Evolutionary conservation across 2,329 filamentous ascomycete genomes (phyloP).

Genomic region (Alternaria gaisen): DNA sequence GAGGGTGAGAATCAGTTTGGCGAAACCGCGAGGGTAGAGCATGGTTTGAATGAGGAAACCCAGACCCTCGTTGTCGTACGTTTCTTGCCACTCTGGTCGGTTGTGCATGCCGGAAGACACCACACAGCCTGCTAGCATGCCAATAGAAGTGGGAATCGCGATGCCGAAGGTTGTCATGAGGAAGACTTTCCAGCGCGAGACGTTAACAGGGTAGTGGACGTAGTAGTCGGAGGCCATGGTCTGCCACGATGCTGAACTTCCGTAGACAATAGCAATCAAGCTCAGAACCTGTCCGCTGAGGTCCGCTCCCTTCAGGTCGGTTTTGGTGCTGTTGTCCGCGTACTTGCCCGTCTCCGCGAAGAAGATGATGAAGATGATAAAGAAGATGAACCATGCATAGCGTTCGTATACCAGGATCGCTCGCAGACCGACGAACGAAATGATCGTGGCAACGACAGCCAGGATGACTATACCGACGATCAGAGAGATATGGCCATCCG

Average conservation of each 20-base stretch:
- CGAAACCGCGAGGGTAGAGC: slow-evolving; percentile 58
- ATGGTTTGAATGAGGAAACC: slow-evolving; percentile 59
- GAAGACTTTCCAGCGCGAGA: slow-evolving; percentile 53
- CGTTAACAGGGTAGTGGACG: slow-evolving; percentile 53
- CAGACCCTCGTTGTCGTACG: slow-evolving; percentile 56
- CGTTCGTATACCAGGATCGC: slow-evolving; percentile 59
- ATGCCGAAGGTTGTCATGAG: slow-evolving; percentile 55
- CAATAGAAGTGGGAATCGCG: slow-evolving; percentile 54
- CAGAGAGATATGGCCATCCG: slow-evolving; percentile 55
- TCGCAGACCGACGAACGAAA: slow-evolving; percentile 54
- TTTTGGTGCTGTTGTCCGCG: slow-evolving; percentile 51
- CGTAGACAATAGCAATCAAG: slow-evolving; percentile 45
- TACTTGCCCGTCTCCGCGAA: slow-evolving; percentile 58
- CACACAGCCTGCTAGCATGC: slow-evolving; percentile 56
- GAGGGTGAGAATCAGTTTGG: slow-evolving; percentile 58
- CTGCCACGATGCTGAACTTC: slow-evolving; percentile 54
- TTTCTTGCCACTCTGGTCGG: slow-evolving; percentile 49
- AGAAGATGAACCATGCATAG: slow-evolving; percentile 59
- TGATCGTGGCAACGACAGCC: slow-evolving; percentile 47
- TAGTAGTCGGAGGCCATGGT: slow-evolving; percentile 57
- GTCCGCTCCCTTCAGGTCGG: slow-evolving; percentile 43
- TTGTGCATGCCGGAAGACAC: slow-evolving; percentile 50
- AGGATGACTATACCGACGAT: slow-evolving; percentile 57
- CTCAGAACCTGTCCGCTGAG: slow-evolving; percentile 43
- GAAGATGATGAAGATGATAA: slow-evolving; percentile 59